phyloP scores from a whole-genome alignment of 2,329 filamentous ascomycete species.

The Aspergillus aculeatus region DNA sequence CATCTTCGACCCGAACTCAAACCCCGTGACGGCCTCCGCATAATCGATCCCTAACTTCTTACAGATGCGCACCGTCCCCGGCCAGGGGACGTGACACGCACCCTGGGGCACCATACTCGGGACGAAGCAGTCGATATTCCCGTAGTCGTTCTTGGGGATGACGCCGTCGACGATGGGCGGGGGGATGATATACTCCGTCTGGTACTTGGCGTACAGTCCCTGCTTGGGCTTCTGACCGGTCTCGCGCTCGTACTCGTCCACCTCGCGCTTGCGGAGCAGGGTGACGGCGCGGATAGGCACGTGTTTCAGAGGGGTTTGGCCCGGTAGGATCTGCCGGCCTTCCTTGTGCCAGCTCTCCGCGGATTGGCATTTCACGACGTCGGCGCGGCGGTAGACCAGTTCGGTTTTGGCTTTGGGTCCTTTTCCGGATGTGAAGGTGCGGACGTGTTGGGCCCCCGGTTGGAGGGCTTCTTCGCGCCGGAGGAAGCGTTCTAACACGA shows the following conservation, averaged over 20 bases:
- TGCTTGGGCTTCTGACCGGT: constrained; percentile 83
- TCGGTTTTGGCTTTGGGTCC: constrained; percentile 71
- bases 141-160: constrained; percentile 92
- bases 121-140: constrained; percentile 94
- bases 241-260: constrained; percentile 77
- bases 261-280: constrained; percentile 78
- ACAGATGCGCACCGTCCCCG: constrained; percentile 75
- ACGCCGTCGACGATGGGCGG: constrained; percentile 77
- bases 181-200: constrained; percentile 96
- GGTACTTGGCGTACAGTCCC: constrained; percentile 76
- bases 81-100: constrained; percentile 77
- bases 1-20: constrained; percentile 93
- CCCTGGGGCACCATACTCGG: constrained; percentile 88
- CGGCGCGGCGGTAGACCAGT: constrained; percentile 74
- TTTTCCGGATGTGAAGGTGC: constrained; percentile 73
- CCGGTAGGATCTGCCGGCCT: constrained; percentile 70
- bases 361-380: constrained; percentile 82
- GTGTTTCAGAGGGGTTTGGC: constrained; percentile 74
- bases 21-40: constrained; percentile 91
- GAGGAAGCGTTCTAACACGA: constrained; percentile 79
- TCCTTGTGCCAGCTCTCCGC: constrained; percentile 98
- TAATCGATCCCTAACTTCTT: constrained; percentile 82
- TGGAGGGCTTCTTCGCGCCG: constrained; percentile 87
- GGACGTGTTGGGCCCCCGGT: constrained; percentile 66
- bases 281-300: constrained; percentile 92